Evolutionary conservation across 2,329 filamentous ascomycete species (phyloP).

Genomic region (Cercospora sp.): DNA sequence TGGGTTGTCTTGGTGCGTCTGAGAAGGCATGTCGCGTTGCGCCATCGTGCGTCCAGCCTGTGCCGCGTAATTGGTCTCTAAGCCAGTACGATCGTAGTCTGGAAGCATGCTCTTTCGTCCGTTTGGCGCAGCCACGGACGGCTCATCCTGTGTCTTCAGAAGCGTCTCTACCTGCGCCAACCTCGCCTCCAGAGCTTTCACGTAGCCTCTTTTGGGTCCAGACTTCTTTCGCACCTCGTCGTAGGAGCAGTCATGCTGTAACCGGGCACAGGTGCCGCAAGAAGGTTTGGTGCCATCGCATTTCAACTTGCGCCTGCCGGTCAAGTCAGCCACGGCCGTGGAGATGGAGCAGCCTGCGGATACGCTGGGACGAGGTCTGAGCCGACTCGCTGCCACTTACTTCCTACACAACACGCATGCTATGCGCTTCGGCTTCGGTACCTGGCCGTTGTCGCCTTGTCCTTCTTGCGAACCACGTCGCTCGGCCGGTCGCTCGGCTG

Average conservation of each 20-base stretch:
- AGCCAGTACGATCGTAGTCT: slow-evolving; percentile 27
- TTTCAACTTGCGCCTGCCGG: slow-evolving; percentile 75
- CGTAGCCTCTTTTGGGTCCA: slow-evolving; percentile 90
- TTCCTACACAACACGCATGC: slow-evolving; percentile 86
- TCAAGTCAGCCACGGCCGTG: neutral
- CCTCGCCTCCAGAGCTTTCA: slow-evolving; percentile 89
- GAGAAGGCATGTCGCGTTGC: slow-evolving; percentile 15
- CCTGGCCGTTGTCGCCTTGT: slow-evolving; percentile 31
- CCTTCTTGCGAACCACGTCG: slow-evolving; percentile 64
- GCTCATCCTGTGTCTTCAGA: slow-evolving; percentile 67
- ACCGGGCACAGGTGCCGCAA: slow-evolving; percentile 83
- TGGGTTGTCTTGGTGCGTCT: slow-evolving; percentile 7
- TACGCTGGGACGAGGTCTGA: neutral
- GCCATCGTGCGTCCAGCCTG: slow-evolving; percentile 14
- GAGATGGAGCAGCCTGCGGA: neutral
- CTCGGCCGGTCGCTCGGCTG: slow-evolving; percentile 60
- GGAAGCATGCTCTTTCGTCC: slow-evolving; percentile 19
- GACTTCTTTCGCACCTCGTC: slow-evolving; percentile 93
- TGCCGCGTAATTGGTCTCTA: slow-evolving; percentile 13
- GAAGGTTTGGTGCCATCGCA: slow-evolving; percentile 84
- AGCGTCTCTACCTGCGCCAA: slow-evolving; percentile 85
- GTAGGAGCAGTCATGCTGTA: slow-evolving; percentile 85
- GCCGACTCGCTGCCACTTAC: slow-evolving; percentile 1
- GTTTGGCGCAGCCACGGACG: slow-evolving; percentile 2
- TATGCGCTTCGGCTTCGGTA: slow-evolving; percentile 70